phyloP scores from a whole-genome alignment of 768 basidiomycete genomes.

The Megacollybia marginata region DNA sequence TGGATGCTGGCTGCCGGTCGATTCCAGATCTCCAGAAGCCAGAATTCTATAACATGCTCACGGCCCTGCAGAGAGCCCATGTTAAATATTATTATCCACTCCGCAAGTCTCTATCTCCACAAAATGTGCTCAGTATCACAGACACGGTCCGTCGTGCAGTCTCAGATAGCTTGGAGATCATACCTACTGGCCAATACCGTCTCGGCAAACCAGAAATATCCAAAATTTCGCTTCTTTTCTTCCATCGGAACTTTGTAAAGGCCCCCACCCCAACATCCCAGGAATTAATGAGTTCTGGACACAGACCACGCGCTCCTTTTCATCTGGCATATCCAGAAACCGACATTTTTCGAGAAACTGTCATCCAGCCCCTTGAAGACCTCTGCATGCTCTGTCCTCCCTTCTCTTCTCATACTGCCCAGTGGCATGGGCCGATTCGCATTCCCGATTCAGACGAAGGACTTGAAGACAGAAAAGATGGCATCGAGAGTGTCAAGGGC shows the following conservation, averaged over 20 bases:
- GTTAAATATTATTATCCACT: background rate
- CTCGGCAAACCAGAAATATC: background rate
- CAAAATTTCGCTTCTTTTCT: background rate
- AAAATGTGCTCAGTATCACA: background rate
- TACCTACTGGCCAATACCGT: background rate
- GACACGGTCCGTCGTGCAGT: background rate
- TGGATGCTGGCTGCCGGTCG: background rate
- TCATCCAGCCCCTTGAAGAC: background rate
- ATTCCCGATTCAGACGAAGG: background rate
- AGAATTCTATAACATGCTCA: background rate
- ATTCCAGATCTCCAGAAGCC: background rate
- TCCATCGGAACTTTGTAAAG: background rate
- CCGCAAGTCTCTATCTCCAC: background rate
- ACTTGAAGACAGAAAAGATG: background rate
- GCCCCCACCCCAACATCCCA: background rate
- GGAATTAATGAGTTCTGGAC: background rate
- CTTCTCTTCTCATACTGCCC: background rate
- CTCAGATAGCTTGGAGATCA: background rate
- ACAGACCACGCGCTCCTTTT: background rate
- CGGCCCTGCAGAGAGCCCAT: background rate
- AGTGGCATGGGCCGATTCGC: background rate
- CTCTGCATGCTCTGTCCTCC: background rate
- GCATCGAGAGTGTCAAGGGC: background rate
- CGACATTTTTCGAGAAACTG: background rate
- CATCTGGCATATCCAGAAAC: background rate